phyloP scores from a whole-genome alignment of 495 filamentous ascomycete species.

The Letharia lupina region DNA sequence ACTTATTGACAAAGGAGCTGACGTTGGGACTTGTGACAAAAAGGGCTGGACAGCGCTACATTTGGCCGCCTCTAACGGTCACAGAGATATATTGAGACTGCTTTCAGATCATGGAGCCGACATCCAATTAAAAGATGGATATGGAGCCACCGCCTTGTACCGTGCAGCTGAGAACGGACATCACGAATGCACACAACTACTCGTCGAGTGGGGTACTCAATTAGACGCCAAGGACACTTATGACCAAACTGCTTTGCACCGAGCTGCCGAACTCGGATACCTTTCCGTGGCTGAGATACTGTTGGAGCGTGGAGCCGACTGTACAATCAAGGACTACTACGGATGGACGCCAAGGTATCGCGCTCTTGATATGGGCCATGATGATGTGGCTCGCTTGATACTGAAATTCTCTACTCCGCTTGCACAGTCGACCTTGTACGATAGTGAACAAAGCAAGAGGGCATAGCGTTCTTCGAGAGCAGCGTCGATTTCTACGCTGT shows the following conservation, averaged over 20 bases:
- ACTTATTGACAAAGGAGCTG: neutral
- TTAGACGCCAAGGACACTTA: neutral
- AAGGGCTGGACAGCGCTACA: slow-evolving; percentile 2
- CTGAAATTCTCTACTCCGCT: neutral
- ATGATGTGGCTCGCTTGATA: neutral
- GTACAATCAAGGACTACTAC: slow-evolving; percentile 7
- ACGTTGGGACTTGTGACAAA: neutral
- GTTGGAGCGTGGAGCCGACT: neutral
- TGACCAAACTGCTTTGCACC: slow-evolving; percentile 5
- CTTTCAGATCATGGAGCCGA: slow-evolving; percentile 6
- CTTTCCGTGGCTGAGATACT: neutral
- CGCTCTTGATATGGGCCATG: neutral
- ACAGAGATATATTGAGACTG: neutral
- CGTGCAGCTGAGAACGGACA: neutral
- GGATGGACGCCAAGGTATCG: slow-evolving; percentile 7
- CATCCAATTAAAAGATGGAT: neutral
- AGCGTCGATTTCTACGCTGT: neutral
- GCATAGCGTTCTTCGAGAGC: neutral
- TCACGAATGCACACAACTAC: neutral
- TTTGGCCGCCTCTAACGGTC: neutral
- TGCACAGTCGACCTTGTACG: neutral
- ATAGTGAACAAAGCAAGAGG: neutral
- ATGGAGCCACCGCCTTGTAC: slow-evolving; percentile 5
- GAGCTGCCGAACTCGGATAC: neutral
- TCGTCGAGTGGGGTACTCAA: neutral